A percentile compares a stretch with the other conserved stretches of the same genome.
These are phyloP conservation scores for Neurospora sp. DNA, from an alignment of 2,329 filamentous ascomycete genomes.

Conservation along the genomic window DNA sequence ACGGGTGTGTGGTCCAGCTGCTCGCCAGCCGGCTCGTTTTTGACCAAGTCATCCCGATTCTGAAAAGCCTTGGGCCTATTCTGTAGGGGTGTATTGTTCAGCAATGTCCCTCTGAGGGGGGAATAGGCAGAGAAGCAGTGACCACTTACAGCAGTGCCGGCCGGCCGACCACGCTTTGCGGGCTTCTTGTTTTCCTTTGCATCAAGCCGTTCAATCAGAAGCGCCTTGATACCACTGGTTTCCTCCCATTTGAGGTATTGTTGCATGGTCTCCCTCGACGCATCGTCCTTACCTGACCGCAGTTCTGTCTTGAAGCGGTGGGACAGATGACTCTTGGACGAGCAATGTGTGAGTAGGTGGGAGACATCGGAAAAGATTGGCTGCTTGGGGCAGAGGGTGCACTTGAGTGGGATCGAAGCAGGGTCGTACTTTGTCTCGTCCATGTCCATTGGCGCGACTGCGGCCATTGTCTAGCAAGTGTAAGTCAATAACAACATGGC, in stretches of 20 bases:
- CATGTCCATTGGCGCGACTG: slow-evolving; percentile 18
- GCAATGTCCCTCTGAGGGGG: neutral
- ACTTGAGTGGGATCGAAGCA: slow-evolving; percentile 56
- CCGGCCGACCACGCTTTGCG: slow-evolving; percentile 18
- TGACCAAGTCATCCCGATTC: slow-evolving; percentile 3
- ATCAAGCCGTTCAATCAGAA: slow-evolving; percentile 70
- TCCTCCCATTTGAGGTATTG: slow-evolving; percentile 73
- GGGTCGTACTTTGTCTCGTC: slow-evolving; percentile 6
- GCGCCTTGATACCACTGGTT: slow-evolving; percentile 55
- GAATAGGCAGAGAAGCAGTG: neutral
- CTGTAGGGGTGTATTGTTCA: neutral
- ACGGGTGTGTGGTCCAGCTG: neutral
- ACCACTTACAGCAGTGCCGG: slow-evolving; percentile 10
- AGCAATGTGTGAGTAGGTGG: slow-evolving; percentile 83
- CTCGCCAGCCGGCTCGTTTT: slow-evolving; percentile 14
- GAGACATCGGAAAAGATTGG: slow-evolving; percentile 83
- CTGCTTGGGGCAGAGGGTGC: slow-evolving; percentile 72
- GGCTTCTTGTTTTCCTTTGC: slow-evolving; percentile 58
- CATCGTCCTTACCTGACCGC: slow-evolving; percentile 55
- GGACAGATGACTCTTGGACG: slow-evolving; percentile 85
- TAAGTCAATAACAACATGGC: slow-evolving; percentile 5
- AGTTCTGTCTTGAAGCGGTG: slow-evolving; percentile 76
- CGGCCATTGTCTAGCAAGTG: slow-evolving; percentile 27
- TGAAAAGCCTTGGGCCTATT: neutral
- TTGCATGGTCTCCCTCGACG: slow-evolving; percentile 52